phyloP scores from a whole-genome alignment of 148 eudicot species.

The Polygonum aviculare region DNA sequence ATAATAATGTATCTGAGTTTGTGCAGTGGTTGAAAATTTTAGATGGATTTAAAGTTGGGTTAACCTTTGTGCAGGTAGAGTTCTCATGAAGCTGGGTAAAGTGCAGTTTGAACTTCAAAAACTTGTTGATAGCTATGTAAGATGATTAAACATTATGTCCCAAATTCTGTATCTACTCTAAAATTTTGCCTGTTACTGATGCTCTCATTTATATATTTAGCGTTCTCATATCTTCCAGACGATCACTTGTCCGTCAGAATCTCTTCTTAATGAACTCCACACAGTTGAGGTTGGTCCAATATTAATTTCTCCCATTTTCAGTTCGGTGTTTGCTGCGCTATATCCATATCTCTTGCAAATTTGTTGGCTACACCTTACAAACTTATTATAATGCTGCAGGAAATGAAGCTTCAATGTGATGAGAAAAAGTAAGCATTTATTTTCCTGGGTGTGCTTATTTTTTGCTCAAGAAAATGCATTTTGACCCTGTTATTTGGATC shows the following conservation, averaged over 20 bases:
- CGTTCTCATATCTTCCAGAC: slow-evolving; percentile 78
- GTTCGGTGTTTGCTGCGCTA: not conserved
- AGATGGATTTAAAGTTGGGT: not conserved
- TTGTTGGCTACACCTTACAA: not conserved
- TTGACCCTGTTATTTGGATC: slow-evolving; percentile 13
- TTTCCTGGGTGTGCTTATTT: not conserved
- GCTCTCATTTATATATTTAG: slow-evolving; percentile 34
- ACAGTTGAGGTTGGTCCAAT: slow-evolving; percentile 65
- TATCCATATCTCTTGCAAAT: slow-evolving; percentile 4
- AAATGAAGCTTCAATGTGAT: slow-evolving; percentile 79
- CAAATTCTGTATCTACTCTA: not conserved
- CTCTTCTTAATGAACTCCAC: slow-evolving; percentile 82
- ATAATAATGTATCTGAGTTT: not conserved
- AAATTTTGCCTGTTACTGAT: slow-evolving; percentile 6
- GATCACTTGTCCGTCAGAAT: slow-evolving; percentile 86
- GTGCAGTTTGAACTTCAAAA: slow-evolving; percentile 79
- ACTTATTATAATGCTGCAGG: slow-evolving; percentile 39
- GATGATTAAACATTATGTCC: slow-evolving; percentile 14
- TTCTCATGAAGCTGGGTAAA: slow-evolving; percentile 78
- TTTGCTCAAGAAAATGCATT: not conserved
- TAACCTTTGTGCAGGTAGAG: slow-evolving; percentile 50
- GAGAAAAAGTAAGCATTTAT: slow-evolving; percentile 49
- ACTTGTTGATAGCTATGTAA: slow-evolving; percentile 83
- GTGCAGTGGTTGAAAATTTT: not conserved
- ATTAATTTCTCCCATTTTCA: not conserved